A percentile compares a stretch with the other conserved stretches of the same genome.
phyloP scores from a whole-genome alignment of 2,329 filamentous ascomycete genomes.

The Xylariaceae sp. region DNA sequence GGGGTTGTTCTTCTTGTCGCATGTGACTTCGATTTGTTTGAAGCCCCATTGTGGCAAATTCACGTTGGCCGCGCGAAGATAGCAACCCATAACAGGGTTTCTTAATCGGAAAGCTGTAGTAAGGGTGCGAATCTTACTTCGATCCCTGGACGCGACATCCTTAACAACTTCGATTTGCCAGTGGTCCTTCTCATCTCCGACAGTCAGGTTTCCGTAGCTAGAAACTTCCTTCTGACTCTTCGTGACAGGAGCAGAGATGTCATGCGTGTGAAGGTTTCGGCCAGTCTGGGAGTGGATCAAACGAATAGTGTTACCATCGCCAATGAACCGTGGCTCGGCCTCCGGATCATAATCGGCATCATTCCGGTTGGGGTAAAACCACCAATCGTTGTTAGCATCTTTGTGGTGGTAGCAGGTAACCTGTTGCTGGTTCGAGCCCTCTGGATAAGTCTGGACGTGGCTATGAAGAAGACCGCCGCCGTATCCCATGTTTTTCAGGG shows the following conservation, averaged over 20 bases:
- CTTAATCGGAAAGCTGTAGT: constrained; percentile 89
- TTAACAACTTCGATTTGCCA: constrained; percentile 90
- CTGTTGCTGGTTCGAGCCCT: constrained; percentile 91
- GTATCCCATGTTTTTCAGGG: constrained; percentile 99
- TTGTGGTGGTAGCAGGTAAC: constrained; percentile 99
- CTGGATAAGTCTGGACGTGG: constrained; percentile 87
- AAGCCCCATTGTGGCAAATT: constrained; percentile 99
- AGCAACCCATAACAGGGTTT: constrained; percentile 80
- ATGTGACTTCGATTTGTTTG: constrained; percentile 98
- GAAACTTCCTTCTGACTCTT: constrained; percentile 93
- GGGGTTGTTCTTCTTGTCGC: constrained; percentile 87
- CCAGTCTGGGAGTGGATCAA: constrained; percentile 93
- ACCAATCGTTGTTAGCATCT: constrained; percentile 99
- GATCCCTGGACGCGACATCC: constrained; percentile 82
- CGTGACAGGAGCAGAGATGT: constrained; percentile 80
- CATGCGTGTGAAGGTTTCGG: constrained; percentile 93
- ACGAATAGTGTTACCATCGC: constrained; percentile 73
- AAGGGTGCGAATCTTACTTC: constrained; percentile 80
- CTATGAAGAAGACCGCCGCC: constrained; percentile 94
- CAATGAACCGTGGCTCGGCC: constrained; percentile 69
- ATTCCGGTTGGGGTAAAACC: constrained; percentile 89
- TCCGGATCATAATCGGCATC: constrained; percentile 70
- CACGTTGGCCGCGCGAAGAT: constrained; percentile 89
- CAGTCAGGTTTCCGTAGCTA: constrained; percentile 88
- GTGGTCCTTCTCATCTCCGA: constrained; percentile 97